These are phyloP conservation scores for Chenopodium formosanum DNA, from an alignment of 148 eudicot species.

Conservation along the genomic window DNA sequence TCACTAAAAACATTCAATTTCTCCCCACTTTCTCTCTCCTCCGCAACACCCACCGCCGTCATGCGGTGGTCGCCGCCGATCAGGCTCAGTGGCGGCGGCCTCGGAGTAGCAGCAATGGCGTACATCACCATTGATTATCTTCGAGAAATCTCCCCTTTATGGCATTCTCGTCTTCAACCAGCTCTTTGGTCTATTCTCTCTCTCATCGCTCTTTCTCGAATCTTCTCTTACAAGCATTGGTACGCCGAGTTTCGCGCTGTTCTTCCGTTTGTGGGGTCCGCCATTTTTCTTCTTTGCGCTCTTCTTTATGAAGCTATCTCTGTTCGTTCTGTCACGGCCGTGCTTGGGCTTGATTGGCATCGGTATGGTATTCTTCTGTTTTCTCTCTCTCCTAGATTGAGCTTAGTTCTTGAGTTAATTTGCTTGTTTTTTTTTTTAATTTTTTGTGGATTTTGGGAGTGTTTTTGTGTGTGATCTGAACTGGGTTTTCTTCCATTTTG, in stretches of 20 bases:
- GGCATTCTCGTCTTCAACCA: slow-evolving; percentile 83
- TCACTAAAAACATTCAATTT: too few relatives aligned
- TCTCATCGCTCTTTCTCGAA: slow-evolving; percentile 56
- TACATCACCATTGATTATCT: slow-evolving; percentile 79
- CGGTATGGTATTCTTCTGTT: slow-evolving; percentile 35
- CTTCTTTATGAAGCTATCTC: slow-evolving; percentile 70
- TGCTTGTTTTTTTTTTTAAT: too few relatives aligned
- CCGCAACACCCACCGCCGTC: background rate
- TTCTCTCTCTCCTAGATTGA: too few relatives aligned
- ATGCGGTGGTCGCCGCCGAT: slow-evolving; percentile 35
- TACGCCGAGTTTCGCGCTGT: slow-evolving; percentile 71
- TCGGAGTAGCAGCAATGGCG: slow-evolving; percentile 60
- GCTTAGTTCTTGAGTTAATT: too few relatives aligned
- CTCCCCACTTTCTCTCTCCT: too few relatives aligned
- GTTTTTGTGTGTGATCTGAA: slow-evolving; percentile 11
- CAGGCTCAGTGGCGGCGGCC: slow-evolving; percentile 33
- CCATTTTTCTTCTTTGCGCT: slow-evolving; percentile 59
- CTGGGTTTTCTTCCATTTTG: background rate
- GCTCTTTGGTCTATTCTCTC: slow-evolving; percentile 57
- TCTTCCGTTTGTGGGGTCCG: slow-evolving; percentile 56
- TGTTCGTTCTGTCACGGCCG: slow-evolving; percentile 86
- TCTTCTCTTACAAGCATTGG: slow-evolving; percentile 81
- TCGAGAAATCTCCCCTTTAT: slow-evolving; percentile 61
- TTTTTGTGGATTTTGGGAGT: too few relatives aligned
- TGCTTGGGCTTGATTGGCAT: slow-evolving; percentile 94